Conservation (phyloP, 2,329 filamentous ascomycete species). For the Colletotrichum lentis region DNA sequence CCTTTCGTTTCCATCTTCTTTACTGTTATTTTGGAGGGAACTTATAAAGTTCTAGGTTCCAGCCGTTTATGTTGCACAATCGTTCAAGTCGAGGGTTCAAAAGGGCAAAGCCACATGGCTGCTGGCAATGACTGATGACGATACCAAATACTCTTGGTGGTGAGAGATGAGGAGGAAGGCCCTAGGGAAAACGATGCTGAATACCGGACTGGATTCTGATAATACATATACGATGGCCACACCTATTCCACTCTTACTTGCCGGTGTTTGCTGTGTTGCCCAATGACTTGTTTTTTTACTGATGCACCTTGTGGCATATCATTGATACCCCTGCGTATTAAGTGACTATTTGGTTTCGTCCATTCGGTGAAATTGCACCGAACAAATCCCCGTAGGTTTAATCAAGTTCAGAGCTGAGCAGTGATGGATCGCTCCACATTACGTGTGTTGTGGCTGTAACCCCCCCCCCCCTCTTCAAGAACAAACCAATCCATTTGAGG, state of each 20-base stretch:
- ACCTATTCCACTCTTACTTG: no score
- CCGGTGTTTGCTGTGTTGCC: not conserved
- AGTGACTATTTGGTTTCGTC: no score
- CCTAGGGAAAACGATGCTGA: not conserved
- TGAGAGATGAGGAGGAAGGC: not conserved
- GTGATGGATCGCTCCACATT: constrained; percentile 1
- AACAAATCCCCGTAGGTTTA: not conserved
- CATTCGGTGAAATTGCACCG: not conserved
- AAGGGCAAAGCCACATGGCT: not conserved
- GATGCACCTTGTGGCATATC: no score
- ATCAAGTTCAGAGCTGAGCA: not conserved
- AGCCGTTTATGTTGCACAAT: not conserved
- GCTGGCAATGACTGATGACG: constrained; percentile 3
- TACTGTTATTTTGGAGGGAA: not conserved
- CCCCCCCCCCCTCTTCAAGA: not conserved
- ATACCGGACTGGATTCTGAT: not conserved
- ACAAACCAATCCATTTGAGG: not conserved
- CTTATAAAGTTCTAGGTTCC: not conserved
- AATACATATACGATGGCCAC: not conserved
- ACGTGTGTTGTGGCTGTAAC: constrained; percentile 3
- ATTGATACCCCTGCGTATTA: not conserved
- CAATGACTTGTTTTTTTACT: not conserved
- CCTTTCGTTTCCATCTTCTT: no score
- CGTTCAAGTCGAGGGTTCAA: not conserved
- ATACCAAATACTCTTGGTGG: constrained; percentile 6